Evolutionary conservation across 176 grass and related monocot species (phyloP).

Genomic region (Alloteropsis semialata): DNA sequence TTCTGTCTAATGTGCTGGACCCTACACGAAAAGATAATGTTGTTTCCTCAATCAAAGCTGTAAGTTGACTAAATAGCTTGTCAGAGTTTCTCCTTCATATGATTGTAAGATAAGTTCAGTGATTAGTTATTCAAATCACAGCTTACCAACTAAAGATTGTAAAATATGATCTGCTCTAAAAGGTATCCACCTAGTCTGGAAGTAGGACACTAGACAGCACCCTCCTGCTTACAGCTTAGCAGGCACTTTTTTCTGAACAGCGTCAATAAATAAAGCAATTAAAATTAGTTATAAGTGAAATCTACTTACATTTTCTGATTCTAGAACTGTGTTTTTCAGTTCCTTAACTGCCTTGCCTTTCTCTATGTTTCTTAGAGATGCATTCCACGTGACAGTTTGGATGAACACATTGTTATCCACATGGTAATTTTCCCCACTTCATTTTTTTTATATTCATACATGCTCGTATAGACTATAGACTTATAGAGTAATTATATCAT

Average conservation of each 20-base stretch:
- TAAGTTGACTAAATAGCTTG: constrained; percentile 45
- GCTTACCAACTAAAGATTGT: neutral
- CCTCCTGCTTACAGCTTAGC: neutral
- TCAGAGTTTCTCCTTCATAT: neutral
- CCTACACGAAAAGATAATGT: constrained; percentile 61
- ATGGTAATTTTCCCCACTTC: constrained; percentile 60
- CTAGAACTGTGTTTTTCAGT: constrained; percentile 23
- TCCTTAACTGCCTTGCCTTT: constrained; percentile 23
- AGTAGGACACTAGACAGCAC: no score
- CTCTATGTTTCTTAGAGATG: constrained; percentile 70
- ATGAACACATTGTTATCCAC: constrained; percentile 93
- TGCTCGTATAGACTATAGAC: neutral
- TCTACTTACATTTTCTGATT: neutral
- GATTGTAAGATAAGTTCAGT: neutral
- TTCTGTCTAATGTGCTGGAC: constrained; percentile 87
- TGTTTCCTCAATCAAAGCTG: constrained; percentile 87
- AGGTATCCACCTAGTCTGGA: no score
- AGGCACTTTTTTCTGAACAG: neutral
- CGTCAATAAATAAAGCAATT: neutral
- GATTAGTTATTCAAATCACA: neutral
- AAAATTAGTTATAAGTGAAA: neutral
- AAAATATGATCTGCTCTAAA: neutral
- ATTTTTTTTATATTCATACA: constrained; percentile 10
- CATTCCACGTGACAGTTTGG: constrained; percentile 82
- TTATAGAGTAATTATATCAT: constrained; percentile 9